A percentile compares a stretch with the other conserved stretches of the same genome.
These are phyloP conservation scores for Wallacemonas collosoma DNA, from an alignment of 208 protist species.

Conservation along the genomic window DNA sequence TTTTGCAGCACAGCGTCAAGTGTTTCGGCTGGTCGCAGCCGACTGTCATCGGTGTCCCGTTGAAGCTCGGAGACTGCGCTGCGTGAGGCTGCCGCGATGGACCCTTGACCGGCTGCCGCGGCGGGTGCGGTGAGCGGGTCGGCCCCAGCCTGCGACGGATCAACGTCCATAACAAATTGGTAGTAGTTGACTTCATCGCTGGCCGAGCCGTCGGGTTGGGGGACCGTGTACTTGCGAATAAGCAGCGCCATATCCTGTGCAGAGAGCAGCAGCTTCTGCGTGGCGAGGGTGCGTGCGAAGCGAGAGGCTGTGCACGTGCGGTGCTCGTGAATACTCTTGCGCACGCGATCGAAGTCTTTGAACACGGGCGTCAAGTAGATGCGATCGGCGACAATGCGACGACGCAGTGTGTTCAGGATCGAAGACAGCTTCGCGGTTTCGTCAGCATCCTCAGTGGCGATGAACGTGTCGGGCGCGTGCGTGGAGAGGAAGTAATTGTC, in stretches of 20 bases:
- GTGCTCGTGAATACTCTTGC: conserved; percentile 84
- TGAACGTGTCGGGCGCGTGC: conserved; percentile 54
- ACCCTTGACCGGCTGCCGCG: conserved; percentile 9
- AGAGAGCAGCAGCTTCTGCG: conserved; percentile 82
- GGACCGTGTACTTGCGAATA: conserved; percentile 76
- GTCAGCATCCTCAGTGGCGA: conserved; percentile 15
- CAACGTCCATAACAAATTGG: conserved; percentile 87
- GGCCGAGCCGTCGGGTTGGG: conserved; percentile 53
- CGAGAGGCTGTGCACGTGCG: conserved; percentile 80
- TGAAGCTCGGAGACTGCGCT: conserved; percentile 14
- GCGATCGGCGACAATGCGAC: conserved; percentile 62
- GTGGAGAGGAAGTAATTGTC: conserved; percentile 66
- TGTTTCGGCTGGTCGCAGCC: conserved; percentile 23
- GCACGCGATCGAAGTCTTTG: conserved; percentile 87
- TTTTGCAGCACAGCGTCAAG: conserved; percentile 48
- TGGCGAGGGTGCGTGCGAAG: conserved; percentile 81
- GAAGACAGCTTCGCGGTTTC: conserved; percentile 35
- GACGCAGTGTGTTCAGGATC: conserved; percentile 62
- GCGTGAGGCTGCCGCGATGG: not conserved
- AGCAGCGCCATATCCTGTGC: conserved; percentile 77
- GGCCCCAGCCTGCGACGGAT: conserved; percentile 38
- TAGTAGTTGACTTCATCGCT: conserved; percentile 89
- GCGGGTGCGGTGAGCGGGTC: not conserved
- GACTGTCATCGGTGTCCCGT: conserved; percentile 22
- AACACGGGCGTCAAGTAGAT: conserved; percentile 84